These are phyloP conservation scores for Ganoderma lingzhi DNA, from an alignment of 1,284 basidiomycete species.

Conservation along the genomic window DNA sequence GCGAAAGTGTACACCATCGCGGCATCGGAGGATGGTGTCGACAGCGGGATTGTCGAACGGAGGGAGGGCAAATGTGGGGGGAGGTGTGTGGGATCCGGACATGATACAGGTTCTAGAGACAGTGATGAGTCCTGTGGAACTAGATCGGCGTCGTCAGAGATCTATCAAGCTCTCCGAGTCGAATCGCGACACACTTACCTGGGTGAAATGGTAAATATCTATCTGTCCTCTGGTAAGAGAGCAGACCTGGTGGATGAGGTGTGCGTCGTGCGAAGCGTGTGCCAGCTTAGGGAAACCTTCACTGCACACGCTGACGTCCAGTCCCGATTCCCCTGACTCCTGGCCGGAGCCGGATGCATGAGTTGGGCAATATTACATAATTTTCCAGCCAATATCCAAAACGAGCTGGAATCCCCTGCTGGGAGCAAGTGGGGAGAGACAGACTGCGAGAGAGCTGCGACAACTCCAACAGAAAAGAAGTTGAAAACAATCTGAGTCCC, in stretches of 20 bases:
- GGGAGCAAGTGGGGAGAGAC: no score
- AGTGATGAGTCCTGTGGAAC: background rate
- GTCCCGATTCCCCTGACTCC: background rate
- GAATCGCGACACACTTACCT: background rate
- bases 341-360: background rate
- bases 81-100: background rate
- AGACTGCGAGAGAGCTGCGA: no score
- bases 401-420: no score
- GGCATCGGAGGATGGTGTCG: conserved; percentile 15
- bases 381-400: background rate
- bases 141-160: background rate
- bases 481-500: background rate
- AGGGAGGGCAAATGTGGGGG: background rate
- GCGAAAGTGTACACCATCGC: conserved; percentile 18
- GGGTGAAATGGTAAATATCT: background rate
- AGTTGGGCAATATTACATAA: background rate
- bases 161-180: background rate
- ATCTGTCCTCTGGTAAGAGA: background rate
- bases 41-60: conserved; percentile 1
- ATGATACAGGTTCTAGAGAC: background rate
- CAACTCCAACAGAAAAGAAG: no score
- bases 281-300: no score
- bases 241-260: background rate
- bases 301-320: background rate
- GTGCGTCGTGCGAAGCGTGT: background rate